These are phyloP conservation scores for Wickerhamiella australiensis DNA, from an alignment of 805 yeast genomes.

Conservation along the genomic window DNA sequence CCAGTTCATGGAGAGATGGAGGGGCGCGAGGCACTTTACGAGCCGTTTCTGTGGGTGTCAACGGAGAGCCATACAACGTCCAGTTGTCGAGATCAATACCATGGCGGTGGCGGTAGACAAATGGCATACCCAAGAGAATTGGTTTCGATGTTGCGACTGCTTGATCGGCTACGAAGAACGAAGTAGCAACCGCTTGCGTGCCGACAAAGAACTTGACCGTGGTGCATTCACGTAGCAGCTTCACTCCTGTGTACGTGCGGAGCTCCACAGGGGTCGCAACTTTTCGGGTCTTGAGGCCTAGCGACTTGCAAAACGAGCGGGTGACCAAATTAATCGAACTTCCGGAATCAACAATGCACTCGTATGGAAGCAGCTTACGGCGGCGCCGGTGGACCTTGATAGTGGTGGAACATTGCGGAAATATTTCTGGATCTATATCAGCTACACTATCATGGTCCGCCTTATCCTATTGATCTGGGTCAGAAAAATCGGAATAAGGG, in stretches of 20 bases:
- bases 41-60: not conserved
- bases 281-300: not conserved
- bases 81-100: not conserved
- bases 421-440: not conserved
- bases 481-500: conserved; percentile 16
- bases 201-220: not conserved
- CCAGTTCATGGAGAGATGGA: not conserved
- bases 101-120: not conserved
- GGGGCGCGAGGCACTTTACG: not conserved
- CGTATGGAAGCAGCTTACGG: not conserved
- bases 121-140: not conserved
- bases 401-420: not conserved
- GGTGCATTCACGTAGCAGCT: not conserved
- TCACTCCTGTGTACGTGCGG: not conserved
- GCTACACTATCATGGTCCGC: not conserved
- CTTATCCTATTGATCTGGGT: not conserved
- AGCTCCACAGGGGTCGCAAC: not conserved
- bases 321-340: not conserved
- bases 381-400: not conserved
- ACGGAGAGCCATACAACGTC: not conserved
- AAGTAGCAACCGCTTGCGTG: not conserved
- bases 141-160: not conserved
- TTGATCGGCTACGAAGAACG: not conserved
- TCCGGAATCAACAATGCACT: not conserved
- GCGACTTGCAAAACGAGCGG: not conserved